Percentiles rank a stretch among this genome's conserved stretches.
These are phyloP conservation scores for Saururus chinensis DNA, from an alignment of 164 flowering plant species.

Conservation along the genomic window DNA sequence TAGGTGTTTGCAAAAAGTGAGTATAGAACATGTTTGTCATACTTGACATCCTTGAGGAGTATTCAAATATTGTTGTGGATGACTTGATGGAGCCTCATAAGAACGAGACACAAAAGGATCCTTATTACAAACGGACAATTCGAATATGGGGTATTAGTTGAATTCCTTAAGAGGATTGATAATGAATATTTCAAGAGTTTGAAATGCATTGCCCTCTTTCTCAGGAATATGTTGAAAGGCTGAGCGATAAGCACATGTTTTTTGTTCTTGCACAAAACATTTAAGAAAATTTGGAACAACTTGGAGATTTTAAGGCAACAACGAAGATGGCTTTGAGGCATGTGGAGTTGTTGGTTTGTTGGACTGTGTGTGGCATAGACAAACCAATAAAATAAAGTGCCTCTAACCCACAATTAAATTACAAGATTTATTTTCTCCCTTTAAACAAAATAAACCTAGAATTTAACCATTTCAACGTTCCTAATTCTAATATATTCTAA, in stretches of 20 bases:
- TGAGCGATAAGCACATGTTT: slow-evolving; percentile 77
- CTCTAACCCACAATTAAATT: too few relatives aligned
- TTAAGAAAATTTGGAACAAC: slow-evolving; percentile 56
- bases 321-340: slow-evolving; percentile 74
- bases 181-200: slow-evolving; percentile 83
- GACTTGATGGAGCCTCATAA: slow-evolving; percentile 84
- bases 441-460: too few relatives aligned
- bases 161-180: slow-evolving; percentile 77
- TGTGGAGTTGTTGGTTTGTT: too few relatives aligned
- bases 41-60: slow-evolving; percentile 69
- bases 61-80: slow-evolving; percentile 72
- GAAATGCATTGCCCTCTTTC: slow-evolving; percentile 90
- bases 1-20: slow-evolving; percentile 85
- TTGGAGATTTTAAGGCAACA: slow-evolving; percentile 66
- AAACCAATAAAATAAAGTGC: too few relatives aligned
- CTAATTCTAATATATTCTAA: too few relatives aligned
- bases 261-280: slow-evolving; percentile 79
- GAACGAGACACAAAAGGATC: slow-evolving; percentile 70
- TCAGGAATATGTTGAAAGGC: slow-evolving; percentile 79
- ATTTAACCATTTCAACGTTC: too few relatives aligned
- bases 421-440: too few relatives aligned
- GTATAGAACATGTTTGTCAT: slow-evolving; percentile 55
- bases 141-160: slow-evolving; percentile 91
- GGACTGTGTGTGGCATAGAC: too few relatives aligned
- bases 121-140: slow-evolving; percentile 58